Evolutionary conservation across 2,329 filamentous ascomycete genomes (phyloP).

Genomic region (Dichotomopilus funicola): DNA sequence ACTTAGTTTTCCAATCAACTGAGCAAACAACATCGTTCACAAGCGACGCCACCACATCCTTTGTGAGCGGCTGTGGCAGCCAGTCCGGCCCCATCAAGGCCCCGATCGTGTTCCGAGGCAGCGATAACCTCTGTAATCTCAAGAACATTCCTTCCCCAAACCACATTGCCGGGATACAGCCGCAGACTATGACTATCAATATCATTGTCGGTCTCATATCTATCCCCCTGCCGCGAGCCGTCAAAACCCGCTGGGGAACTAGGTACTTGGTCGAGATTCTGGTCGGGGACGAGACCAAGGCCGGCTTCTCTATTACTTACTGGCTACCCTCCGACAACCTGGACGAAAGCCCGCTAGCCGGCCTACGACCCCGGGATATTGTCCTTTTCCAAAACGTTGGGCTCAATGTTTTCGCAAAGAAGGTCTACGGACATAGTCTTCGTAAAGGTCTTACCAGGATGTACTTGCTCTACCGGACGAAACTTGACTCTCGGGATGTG

Average conservation of each 20-base stretch:
- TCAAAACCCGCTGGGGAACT: slow-evolving; percentile 60
- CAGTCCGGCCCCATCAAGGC: slow-evolving; percentile 16
- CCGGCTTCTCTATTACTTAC: slow-evolving; percentile 75
- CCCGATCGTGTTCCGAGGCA: slow-evolving; percentile 22
- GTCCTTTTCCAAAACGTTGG: slow-evolving; percentile 75
- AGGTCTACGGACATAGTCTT: slow-evolving; percentile 80
- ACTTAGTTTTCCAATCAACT: slow-evolving; percentile 35
- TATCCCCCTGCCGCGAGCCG: slow-evolving; percentile 57
- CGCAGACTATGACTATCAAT: slow-evolving; percentile 77
- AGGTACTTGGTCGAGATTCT: slow-evolving; percentile 68
- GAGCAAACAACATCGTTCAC: slow-evolving; percentile 31
- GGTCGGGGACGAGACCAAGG: slow-evolving; percentile 77
- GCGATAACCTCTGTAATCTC: slow-evolving; percentile 52
- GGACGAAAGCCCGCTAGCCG: slow-evolving; percentile 29
- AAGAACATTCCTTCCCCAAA: slow-evolving; percentile 61
- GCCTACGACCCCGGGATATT: slow-evolving; percentile 64
- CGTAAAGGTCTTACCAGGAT: slow-evolving; percentile 64
- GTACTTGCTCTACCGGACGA: slow-evolving; percentile 56
- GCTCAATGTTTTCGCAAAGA: slow-evolving; percentile 65
- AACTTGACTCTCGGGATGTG: slow-evolving; percentile 43
- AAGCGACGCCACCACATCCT: slow-evolving; percentile 27
- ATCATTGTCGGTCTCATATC: slow-evolving; percentile 75
- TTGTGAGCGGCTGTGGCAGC: slow-evolving; percentile 23
- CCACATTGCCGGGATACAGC: slow-evolving; percentile 60
- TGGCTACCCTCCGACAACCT: slow-evolving; percentile 56